Conservation (phyloP, 2,329 filamentous ascomycete genomes). For the Dactylonectria estremocensis region DNA sequence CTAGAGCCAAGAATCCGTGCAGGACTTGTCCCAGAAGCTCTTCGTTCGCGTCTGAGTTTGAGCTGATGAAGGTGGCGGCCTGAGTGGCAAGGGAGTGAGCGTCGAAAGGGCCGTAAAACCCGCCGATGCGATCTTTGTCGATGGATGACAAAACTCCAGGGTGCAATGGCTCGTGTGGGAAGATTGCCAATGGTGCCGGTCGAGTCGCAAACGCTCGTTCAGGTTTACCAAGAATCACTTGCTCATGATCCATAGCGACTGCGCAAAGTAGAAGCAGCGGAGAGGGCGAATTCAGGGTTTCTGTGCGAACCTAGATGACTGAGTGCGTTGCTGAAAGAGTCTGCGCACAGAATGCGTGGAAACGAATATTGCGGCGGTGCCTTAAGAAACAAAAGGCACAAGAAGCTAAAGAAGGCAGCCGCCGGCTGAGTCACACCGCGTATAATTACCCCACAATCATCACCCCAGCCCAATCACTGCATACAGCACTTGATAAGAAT, state of each 20-base stretch:
- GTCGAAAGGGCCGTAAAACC: slow-evolving; percentile 16
- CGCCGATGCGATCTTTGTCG: background rate
- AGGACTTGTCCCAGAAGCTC: background rate
- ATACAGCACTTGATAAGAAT: too few species aligned
- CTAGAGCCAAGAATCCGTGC: slow-evolving; percentile 3
- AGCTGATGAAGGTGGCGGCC: slow-evolving; percentile 10
- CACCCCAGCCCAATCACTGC: too few species aligned
- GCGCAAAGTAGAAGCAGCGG: background rate
- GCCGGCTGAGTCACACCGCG: too few species aligned
- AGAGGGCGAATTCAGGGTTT: background rate
- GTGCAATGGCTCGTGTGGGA: slow-evolving; percentile 12
- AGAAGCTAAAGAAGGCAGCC: background rate
- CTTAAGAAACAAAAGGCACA: background rate
- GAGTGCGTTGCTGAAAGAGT: background rate
- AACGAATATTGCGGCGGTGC: background rate
- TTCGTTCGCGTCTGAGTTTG: slow-evolving; percentile 16
- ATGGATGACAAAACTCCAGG: background rate
- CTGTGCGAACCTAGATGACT: background rate
- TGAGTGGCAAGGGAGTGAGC: slow-evolving; percentile 1
- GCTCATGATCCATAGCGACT: slow-evolving; percentile 1
- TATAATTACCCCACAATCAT: too few species aligned
- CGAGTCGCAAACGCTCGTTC: slow-evolving; percentile 4
- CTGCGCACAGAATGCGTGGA: background rate
- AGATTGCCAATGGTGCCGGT: slow-evolving; percentile 11
- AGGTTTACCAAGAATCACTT: background rate